Base-by-base conservation (phyloP, 495 filamentous ascomycete genomes). In the Podospora australis region DNA sequence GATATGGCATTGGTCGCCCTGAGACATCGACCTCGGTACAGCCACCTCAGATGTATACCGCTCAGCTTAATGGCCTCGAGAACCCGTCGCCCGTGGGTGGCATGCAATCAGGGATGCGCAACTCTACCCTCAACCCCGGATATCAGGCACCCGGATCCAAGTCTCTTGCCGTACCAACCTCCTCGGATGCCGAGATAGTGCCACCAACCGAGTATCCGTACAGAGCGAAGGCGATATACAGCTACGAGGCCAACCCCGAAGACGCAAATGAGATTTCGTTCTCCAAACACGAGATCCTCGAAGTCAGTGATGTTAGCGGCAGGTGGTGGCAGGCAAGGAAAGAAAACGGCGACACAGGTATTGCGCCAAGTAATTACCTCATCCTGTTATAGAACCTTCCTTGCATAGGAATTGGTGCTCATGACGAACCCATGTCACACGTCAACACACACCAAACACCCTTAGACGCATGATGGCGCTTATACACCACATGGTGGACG, bases 301-400 rank as follows among this genome's bases (percentile, higher is more conserved):
- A 98, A 65, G 91, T 98, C 47, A 95, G 87, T 36, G 92, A 98
- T 58, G 94, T 98, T 47, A 95, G 88, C 59, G 92, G 92, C 23
- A 70, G 92, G 68, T 98, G 92, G 92, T 98, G 92, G 92, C 92
- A 98, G 71, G 92, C 92, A 53, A 81, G 88, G 71, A 96, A 97
- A 71, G 79, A 88, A 63, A 96, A 69, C 53, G 92, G 92, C 61
- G 90, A 96, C 57, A 96, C 92, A 42, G 92, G 92, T 56, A 96
- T 97, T 66, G 92, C 92, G 44, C 92, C 92, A 16, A 95, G 88
- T 53, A 98, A 98, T 71, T 98, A 98, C 64, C 76, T 98, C 63
- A 96, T 97, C 66, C 73, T 98, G 60, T 80, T 98, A 81, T 98
- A 62, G 78, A 81, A n/a, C n/a, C 57, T n/a, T 25, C 14, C 20